Percentiles rank a stretch among this genome's conserved stretches.
phyloP scores from a whole-genome alignment of 352 stramenopile species.

The Peronosclerospora sorghi region DNA sequence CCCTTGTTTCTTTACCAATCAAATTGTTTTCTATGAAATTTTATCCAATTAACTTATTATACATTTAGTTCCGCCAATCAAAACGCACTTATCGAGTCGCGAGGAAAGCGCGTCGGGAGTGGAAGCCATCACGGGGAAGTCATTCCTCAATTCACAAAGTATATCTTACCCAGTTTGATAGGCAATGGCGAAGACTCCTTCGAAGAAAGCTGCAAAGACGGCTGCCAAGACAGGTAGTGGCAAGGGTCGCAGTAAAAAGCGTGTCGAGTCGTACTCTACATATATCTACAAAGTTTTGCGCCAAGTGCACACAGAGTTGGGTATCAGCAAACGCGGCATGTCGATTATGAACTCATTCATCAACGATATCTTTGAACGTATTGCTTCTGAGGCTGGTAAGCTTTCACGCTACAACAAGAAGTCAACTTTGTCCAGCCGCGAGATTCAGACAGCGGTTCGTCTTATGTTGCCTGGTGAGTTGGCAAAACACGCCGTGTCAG shows the following conservation, averaged over 20 bases:
- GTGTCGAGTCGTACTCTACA: constrained; percentile 82
- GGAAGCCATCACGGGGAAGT: too few species aligned
- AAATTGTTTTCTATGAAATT: too few species aligned
- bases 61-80: too few species aligned
- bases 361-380: constrained; percentile 98
- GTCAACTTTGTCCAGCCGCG: constrained; percentile 90
- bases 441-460: constrained; percentile 96
- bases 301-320: constrained; percentile 94
- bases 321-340: constrained; percentile 96
- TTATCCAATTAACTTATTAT: too few species aligned
- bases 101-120: too few species aligned
- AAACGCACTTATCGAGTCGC: too few species aligned
- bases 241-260: constrained; percentile 83
- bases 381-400: constrained; percentile 93
- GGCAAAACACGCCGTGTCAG: constrained; percentile 94
- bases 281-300: constrained; percentile 91
- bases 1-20: too few species aligned
- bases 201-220: constrained; percentile 88
- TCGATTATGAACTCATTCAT: constrained; percentile 99
- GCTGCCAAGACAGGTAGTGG: constrained; percentile 60
- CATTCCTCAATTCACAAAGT: too few species aligned
- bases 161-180: too few species aligned
- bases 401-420: constrained; percentile 98
- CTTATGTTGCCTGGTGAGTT: constrained; percentile 94
- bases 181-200: constrained; percentile 93